Evolutionary conservation across 768 basidiomycete genomes (phyloP), one percentile per base, ranked within the genome.

Genomic region (Lentinula guzmanii): DNA sequence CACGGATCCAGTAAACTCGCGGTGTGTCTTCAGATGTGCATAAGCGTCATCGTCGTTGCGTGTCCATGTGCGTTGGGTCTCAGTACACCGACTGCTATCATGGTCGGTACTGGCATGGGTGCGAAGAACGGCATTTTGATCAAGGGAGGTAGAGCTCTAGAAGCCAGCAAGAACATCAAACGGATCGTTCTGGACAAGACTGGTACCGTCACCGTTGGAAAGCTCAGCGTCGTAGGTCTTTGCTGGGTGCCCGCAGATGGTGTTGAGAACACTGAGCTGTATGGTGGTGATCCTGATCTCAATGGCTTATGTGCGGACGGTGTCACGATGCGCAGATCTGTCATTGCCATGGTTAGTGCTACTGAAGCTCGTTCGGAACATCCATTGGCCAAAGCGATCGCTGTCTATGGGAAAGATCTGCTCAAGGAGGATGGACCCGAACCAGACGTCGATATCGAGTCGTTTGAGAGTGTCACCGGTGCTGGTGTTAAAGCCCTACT

Each of bases 41-140:
- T 98, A 70, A 95, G 92, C 43, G 97, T 98, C 64, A 84, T 99
- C 62, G 97, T 99, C 53, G 95, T 99, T 56, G 96, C 97, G 21
- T 99, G 97, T 72, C 97, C 97, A 0, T 99, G 97, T 71, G 96
- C 97, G 0, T 82, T 99, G 37, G 97, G 96, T 4, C 81, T 98
- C 62, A 93, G 92, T 60, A 98, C 96, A 0, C 97, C 97, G 1
- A 98, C 97, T 0, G 97, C 96, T 2, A 94, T 98, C 74, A 98
- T 98, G 97, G 97, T 98, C 35, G 97, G 97, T 16, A 98, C 96
- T 0, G 97, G 97, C 1, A 86, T 98, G 61, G 97, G 97, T 1
- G 97, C 97, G 8, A 84, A 90, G 77, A 96, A 98, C 68, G 96
- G 97, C 0, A 98, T 99, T 62, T 76, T 99, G 51, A 98, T 99